Conservation (phyloP, 306 rosid species). For the Sicyos baderoa region DNA sequence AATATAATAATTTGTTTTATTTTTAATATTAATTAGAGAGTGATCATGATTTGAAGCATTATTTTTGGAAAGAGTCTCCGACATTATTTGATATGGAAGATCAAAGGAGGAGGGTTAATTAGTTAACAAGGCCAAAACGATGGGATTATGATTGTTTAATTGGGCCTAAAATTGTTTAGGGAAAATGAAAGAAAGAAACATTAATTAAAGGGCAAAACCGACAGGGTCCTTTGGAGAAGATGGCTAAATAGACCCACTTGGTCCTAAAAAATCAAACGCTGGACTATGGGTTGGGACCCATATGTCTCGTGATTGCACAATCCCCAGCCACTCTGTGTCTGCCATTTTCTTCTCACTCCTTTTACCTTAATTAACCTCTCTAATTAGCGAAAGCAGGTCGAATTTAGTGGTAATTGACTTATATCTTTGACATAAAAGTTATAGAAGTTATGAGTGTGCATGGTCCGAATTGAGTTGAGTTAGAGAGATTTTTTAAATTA, state of each 20-base stretch:
- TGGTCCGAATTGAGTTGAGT: too few relatives aligned
- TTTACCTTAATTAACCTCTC: not conserved
- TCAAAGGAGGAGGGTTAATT: not conserved
- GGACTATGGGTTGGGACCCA: not conserved
- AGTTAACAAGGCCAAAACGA: not conserved
- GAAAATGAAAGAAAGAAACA: constrained; percentile 17
- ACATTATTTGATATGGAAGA: constrained; percentile 23
- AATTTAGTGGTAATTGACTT: too few relatives aligned
- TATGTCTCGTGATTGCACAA: not conserved
- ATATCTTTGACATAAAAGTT: too few relatives aligned
- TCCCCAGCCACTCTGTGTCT: not conserved
- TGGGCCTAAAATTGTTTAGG: not conserved
- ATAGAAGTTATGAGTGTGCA: too few relatives aligned
- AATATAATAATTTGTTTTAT: not conserved
- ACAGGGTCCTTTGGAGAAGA: not conserved
- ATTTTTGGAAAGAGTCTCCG: constrained; percentile 31
- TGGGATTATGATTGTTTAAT: not conserved
- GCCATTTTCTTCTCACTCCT: not conserved
- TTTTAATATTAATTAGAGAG: not conserved
- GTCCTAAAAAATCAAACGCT: not conserved
- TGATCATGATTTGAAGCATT: constrained; percentile 8
- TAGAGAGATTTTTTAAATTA: too few relatives aligned
- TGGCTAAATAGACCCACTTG: not conserved
- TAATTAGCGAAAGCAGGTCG: too few relatives aligned
- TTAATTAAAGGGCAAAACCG: not conserved